Evolutionary conservation across 2,329 filamentous ascomycete genomes (phyloP).

Genomic region (Aspergillus quadricinctus): DNA sequence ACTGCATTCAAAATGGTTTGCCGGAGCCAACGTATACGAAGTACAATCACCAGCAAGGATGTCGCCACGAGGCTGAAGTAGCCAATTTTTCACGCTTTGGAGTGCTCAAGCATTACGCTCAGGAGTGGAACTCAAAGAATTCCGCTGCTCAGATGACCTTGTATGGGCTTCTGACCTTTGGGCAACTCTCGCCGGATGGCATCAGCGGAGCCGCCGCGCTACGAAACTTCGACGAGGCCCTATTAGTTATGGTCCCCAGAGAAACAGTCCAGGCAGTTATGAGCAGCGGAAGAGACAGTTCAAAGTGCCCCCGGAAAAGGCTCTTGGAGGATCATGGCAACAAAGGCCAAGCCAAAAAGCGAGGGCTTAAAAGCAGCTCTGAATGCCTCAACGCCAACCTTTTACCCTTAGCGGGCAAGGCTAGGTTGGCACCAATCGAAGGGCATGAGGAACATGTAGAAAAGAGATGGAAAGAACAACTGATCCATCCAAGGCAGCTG

Average conservation of each 20-base stretch:
- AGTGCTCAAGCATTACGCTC: conserved; percentile 15
- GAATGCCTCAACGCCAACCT: conserved; percentile 14
- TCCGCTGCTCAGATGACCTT: conserved; percentile 26
- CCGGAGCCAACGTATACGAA: conserved; percentile 18
- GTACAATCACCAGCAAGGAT: conserved; percentile 18
- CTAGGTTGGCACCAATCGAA: conserved; percentile 13
- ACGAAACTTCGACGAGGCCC: not conserved
- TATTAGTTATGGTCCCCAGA: conserved; percentile 2
- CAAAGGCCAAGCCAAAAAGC: not conserved
- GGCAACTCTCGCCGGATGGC: not conserved
- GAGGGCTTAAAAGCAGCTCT: not conserved
- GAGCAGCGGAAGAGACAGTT: not conserved
- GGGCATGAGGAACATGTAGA: conserved; percentile 1
- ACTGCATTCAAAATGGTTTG: conserved; percentile 18
- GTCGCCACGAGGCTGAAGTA: conserved; percentile 26
- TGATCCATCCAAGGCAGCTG: too few relatives aligned
- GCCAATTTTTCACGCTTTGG: conserved; percentile 16
- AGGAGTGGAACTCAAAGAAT: conserved; percentile 23
- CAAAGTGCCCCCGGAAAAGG: not conserved
- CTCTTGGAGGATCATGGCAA: not conserved
- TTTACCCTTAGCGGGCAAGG: conserved; percentile 14
- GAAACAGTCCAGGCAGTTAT: not conserved
- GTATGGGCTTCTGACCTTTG: conserved; percentile 17
- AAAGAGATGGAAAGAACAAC: conserved; percentile 13
- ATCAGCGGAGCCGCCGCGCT: conserved; percentile 5